These are phyloP conservation scores for Neobulgaria alba DNA, from an alignment of 2,329 filamentous ascomycete species.

Conservation along the genomic window DNA sequence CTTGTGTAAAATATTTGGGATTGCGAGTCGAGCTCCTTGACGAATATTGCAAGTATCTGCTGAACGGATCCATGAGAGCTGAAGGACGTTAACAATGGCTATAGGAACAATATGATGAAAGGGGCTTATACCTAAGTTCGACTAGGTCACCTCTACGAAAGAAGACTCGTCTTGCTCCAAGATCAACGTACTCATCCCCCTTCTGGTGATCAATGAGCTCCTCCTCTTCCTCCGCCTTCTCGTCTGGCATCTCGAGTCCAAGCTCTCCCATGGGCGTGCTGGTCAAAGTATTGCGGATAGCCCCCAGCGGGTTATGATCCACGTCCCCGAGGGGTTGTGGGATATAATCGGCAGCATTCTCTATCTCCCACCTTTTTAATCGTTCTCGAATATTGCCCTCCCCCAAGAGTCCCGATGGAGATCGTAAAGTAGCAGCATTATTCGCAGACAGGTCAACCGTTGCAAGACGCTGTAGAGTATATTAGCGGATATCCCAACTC, in stretches of 20 bases:
- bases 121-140: slow-evolving; percentile 21
- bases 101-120: not conserved
- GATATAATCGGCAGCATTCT: slow-evolving; percentile 23
- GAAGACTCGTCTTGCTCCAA: slow-evolving; percentile 18
- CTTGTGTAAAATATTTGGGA: slow-evolving; percentile 43
- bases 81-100: slow-evolving; percentile 7
- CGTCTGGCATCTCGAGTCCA: too few relatives aligned
- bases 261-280: not conserved
- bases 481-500: too few relatives aligned
- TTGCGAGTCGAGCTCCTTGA: slow-evolving; percentile 32
- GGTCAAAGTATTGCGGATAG: not conserved
- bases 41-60: slow-evolving; percentile 38
- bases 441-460: too few relatives aligned
- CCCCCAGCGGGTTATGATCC: not conserved
- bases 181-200: not conserved
- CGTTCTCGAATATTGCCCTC: slow-evolving; percentile 31
- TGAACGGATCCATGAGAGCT: slow-evolving; percentile 11
- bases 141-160: slow-evolving; percentile 29
- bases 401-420: too few relatives aligned
- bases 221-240: too few relatives aligned
- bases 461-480: too few relatives aligned
- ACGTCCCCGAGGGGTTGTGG: not conserved
- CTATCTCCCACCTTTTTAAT: slow-evolving; percentile 35
- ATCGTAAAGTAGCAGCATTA: too few relatives aligned
- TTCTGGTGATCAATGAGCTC: too few relatives aligned